These are phyloP conservation scores for Phytophthora palmivora DNA, from an alignment of 352 stramenopile genomes.

Conservation along the genomic window DNA sequence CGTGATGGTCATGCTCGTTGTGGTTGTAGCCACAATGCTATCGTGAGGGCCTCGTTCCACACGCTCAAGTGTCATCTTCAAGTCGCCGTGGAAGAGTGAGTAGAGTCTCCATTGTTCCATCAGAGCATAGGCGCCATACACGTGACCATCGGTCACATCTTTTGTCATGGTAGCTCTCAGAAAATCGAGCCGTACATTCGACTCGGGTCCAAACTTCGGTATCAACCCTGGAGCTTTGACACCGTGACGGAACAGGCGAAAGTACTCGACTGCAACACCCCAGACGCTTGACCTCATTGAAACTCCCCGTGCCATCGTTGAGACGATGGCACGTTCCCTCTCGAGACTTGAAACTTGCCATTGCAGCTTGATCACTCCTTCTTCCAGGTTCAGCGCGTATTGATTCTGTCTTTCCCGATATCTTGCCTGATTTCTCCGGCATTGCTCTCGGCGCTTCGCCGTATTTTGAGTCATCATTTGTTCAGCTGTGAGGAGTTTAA, in stretches of 20 bases:
- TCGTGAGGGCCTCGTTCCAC: conserved; percentile 9
- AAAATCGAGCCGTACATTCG: neutral
- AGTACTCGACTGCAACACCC: conserved; percentile 11
- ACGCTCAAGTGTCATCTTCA: conserved; percentile 20
- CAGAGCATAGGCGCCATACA: conserved; percentile 18
- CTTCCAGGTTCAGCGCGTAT: neutral
- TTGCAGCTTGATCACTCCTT: neutral
- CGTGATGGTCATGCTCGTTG: conserved; percentile 19
- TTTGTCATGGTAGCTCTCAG: conserved; percentile 6
- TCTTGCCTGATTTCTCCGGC: conserved; percentile 7
- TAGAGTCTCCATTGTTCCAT: conserved; percentile 25
- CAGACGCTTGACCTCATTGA: neutral
- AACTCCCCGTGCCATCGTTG: neutral
- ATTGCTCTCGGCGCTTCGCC: conserved; percentile 8
- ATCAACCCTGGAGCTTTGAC: neutral
- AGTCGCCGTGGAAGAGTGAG: conserved; percentile 15
- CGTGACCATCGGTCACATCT: conserved; percentile 11
- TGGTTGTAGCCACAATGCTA: conserved; percentile 2
- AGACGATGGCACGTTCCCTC: neutral
- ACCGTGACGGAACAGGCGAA: conserved; percentile 1
- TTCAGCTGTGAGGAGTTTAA: no score
- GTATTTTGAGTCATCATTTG: no score
- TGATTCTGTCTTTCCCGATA: conserved; percentile 4
- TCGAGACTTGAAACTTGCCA: neutral
- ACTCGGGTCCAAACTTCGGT: neutral